Conservation (phyloP, 345 rosid species). For the Eucalyptus dawsonii region DNA sequence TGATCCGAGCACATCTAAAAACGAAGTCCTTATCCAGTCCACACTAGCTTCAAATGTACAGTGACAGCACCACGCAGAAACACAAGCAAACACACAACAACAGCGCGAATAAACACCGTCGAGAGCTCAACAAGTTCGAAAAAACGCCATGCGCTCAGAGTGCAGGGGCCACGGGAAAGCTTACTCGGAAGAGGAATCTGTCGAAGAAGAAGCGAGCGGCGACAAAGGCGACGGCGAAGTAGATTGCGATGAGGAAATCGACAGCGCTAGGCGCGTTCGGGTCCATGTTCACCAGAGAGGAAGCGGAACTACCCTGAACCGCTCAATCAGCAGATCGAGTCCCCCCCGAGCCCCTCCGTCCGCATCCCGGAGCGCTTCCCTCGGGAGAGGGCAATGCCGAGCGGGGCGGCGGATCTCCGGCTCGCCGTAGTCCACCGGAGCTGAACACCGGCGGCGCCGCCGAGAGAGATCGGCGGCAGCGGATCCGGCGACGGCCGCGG, state of each 20-base stretch:
- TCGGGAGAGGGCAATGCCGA: not conserved
- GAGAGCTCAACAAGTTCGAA: not conserved
- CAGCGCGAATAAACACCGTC: not conserved
- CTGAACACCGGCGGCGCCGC: not conserved
- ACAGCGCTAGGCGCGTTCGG: conserved; percentile 20
- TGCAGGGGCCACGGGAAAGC: not conserved
- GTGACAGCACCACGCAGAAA: not conserved
- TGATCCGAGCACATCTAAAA: not conserved
- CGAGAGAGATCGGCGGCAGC: not conserved
- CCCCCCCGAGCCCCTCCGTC: not conserved
- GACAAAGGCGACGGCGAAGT: conserved; percentile 57
- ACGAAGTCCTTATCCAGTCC: not conserved
- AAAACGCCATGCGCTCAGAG: not conserved
- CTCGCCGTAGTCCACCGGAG: not conserved
- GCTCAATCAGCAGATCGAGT: not conserved
- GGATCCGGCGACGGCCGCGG: not conserved
- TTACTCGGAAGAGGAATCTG: conserved; percentile 73
- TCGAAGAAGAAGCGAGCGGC: conserved; percentile 55
- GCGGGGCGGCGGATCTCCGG: not conserved
- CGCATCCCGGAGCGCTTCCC: not conserved
- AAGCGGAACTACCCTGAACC: not conserved
- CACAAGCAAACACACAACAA: not conserved
- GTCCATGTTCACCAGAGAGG: conserved; percentile 27
- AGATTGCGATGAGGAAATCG: conserved; percentile 44
- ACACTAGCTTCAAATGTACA: not conserved